These are phyloP conservation scores for Hymenoscyphus salicellus DNA, from an alignment of 2,329 filamentous ascomycete genomes.

Conservation along the genomic window DNA sequence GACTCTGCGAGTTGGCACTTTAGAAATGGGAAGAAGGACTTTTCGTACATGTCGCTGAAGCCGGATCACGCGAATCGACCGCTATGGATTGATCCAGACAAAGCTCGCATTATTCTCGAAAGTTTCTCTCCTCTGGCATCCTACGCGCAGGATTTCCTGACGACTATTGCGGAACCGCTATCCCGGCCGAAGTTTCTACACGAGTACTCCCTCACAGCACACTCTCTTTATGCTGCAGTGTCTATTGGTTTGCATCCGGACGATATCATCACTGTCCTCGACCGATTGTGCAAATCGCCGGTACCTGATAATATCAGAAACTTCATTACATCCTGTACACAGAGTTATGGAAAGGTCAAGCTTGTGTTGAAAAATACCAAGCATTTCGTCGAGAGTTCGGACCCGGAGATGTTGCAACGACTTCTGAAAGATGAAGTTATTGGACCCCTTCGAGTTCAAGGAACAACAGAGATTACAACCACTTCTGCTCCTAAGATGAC, in stretches of 20 bases:
- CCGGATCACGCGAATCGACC: conserved; percentile 86
- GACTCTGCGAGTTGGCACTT: conserved; percentile 38
- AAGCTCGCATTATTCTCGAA: conserved; percentile 86
- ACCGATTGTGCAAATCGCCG: conserved; percentile 84
- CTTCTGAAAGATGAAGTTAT: conserved; percentile 84
- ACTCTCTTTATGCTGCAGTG: conserved; percentile 92
- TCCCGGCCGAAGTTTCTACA: conserved; percentile 88
- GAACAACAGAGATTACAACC: conserved; percentile 67
- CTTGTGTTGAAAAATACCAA: conserved; percentile 91
- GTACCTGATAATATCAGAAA: conserved; percentile 75
- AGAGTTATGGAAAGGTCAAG: conserved; percentile 93
- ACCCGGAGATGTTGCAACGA: conserved; percentile 79
- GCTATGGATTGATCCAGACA: conserved; percentile 87
- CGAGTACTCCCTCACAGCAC: conserved; percentile 87
- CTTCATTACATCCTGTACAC: conserved; percentile 74
- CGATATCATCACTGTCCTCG: conserved; percentile 86
- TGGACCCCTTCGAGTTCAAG: conserved; percentile 71
- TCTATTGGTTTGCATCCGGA: conserved; percentile 86
- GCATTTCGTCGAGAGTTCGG: conserved; percentile 89
- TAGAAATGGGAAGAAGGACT: conserved; percentile 48
- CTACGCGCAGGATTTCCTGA: conserved; percentile 89
- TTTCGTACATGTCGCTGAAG: conserved; percentile 79
- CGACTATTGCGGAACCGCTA: conserved; percentile 89
- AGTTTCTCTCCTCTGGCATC: conserved; percentile 86
- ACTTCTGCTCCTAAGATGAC: conserved; percentile 82